These are phyloP conservation scores for Coprinopsis strossmayeri DNA, from an alignment of 768 basidiomycete species.

Conservation along the genomic window DNA sequence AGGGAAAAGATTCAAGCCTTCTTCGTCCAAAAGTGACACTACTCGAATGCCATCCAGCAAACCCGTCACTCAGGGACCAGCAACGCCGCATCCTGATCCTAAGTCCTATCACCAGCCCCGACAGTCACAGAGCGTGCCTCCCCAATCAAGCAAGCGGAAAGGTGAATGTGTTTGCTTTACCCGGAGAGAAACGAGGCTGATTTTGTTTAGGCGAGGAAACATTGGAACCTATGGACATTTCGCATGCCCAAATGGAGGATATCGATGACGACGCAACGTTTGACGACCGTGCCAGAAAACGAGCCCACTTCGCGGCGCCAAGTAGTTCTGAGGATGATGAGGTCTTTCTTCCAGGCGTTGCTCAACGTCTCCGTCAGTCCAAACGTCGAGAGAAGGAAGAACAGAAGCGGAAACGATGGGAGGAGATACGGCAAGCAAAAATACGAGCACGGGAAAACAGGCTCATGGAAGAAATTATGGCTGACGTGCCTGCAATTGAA, in stretches of 20 bases:
- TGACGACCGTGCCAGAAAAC: not conserved
- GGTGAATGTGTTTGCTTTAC: too few species aligned
- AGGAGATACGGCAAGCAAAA: conserved; percentile 30
- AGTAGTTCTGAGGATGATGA: too few species aligned
- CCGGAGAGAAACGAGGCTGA: too few species aligned
- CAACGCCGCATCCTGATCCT: conserved; percentile 3
- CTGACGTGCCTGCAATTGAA: conserved; percentile 23
- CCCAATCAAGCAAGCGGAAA: conserved; percentile 39
- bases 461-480: conserved; percentile 35
- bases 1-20: not conserved
- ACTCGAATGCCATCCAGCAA: too few species aligned
- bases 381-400: conserved; percentile 34
- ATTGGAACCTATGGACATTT: conserved; percentile 29
- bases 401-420: conserved; percentile 33
- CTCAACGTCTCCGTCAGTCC: conserved; percentile 30
- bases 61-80: conserved; percentile 1
- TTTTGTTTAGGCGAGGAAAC: too few species aligned
- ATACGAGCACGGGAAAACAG: conserved; percentile 29
- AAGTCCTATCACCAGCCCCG: conserved; percentile 16
- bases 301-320: not conserved
- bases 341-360: too few species aligned
- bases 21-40: too few species aligned
- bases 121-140: conserved; percentile 17
- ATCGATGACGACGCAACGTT: conserved; percentile 7
- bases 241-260: conserved; percentile 26